These are phyloP conservation scores for Phytophthora podocarpi DNA, from an alignment of 352 stramenopile genomes.

Conservation along the genomic window DNA sequence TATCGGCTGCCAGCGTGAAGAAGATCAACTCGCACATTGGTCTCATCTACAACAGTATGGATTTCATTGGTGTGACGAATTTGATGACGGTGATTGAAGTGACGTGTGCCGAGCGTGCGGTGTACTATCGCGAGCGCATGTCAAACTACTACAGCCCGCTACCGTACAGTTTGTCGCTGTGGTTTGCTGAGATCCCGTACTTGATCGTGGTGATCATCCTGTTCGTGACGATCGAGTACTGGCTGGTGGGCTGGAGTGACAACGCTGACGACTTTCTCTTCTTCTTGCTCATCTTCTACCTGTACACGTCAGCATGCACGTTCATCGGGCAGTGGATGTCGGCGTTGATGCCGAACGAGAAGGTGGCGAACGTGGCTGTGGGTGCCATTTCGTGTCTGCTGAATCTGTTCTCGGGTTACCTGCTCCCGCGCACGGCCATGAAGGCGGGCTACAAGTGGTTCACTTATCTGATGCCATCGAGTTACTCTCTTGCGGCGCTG, in stretches of 20 bases:
- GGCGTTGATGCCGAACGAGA: too few species aligned
- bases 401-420: conserved; percentile 64
- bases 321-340: too few species aligned
- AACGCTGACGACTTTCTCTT: too few species aligned
- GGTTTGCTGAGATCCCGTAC: conserved; percentile 63
- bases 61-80: conserved; percentile 70
- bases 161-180: conserved; percentile 67
- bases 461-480: conserved; percentile 64
- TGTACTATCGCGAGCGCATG: too few species aligned
- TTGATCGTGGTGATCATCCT: conserved; percentile 45
- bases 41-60: conserved; percentile 73
- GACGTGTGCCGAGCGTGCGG: conserved; percentile 53
- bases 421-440: conserved; percentile 53
- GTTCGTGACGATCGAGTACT: too few species aligned
- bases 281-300: too few species aligned
- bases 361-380: conserved; percentile 70
- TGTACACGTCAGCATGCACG: too few species aligned
- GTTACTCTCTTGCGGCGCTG: conserved; percentile 50
- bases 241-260: too few species aligned
- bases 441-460: conserved; percentile 63
- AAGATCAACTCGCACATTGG: conserved; percentile 67
- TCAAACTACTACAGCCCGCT: too few species aligned
- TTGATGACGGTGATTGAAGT: conserved; percentile 71
- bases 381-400: conserved; percentile 63
- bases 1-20: too few species aligned